Conservation (phyloP, 108 stramenopile genomes). For the Cyclotella cryptica region DNA sequence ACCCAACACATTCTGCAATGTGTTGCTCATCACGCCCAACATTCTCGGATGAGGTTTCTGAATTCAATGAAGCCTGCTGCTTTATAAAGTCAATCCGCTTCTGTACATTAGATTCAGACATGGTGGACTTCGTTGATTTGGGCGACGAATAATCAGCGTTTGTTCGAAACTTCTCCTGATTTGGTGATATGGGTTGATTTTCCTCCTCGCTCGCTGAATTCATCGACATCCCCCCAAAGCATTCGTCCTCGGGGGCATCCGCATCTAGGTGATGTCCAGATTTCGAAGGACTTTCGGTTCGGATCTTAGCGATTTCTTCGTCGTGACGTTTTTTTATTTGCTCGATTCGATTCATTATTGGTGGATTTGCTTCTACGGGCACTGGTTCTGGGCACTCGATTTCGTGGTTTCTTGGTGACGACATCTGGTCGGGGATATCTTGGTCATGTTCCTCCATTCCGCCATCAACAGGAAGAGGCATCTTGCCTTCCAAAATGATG, state of each 20-base stretch:
- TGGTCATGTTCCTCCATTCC: not conserved
- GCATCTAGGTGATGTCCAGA: not conserved
- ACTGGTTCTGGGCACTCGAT: not conserved
- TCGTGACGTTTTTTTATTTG: constrained; percentile 34
- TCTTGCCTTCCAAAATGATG: not conserved
- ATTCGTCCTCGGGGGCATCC: constrained; percentile 10
- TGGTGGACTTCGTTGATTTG: not conserved
- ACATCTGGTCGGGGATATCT: not conserved
- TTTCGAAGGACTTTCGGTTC: not conserved
- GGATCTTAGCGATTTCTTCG: constrained; percentile 32
- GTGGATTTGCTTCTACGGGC: not conserved
- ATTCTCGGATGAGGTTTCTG: constrained; percentile 19
- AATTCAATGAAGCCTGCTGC: constrained; percentile 29
- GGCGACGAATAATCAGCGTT: not conserved
- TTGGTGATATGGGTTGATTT: constrained; percentile 15
- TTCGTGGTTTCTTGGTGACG: too few relatives aligned
- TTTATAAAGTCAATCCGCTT: constrained; percentile 38
- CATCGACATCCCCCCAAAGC: not conserved
- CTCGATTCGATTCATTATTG: constrained; percentile 22
- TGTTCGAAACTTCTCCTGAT: not conserved
- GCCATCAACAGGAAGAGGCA: not conserved
- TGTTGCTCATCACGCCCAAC: constrained; percentile 22
- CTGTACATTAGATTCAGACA: constrained; percentile 16
- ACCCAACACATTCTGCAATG: constrained; percentile 29
- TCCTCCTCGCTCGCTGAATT: constrained; percentile 26